Percentiles rank a stretch among this genome's conserved stretches.
Evolutionary conservation across 164 flowering plant species (phyloP).

Genomic region (Chimonanthus praecox): DNA sequence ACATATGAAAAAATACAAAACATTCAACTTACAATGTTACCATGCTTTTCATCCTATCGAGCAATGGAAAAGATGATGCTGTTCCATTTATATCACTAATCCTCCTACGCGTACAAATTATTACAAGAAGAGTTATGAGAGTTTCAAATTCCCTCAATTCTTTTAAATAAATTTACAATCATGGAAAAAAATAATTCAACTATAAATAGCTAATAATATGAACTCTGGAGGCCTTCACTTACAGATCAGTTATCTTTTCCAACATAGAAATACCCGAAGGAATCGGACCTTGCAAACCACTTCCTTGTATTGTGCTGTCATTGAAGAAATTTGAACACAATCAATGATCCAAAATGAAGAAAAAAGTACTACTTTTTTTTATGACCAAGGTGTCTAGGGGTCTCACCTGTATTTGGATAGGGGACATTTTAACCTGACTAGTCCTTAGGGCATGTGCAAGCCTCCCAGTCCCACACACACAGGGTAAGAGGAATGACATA

Average conservation of each 20-base stretch:
- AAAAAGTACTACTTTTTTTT: no score
- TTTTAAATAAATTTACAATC: neutral
- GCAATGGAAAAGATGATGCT: constrained; percentile 36
- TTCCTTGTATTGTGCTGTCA: constrained; percentile 56
- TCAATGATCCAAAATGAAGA: neutral
- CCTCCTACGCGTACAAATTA: constrained; percentile 39
- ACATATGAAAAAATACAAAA: neutral
- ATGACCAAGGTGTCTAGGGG: no score
- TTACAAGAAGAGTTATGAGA: neutral
- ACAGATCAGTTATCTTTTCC: constrained; percentile 42
- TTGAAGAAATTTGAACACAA: neutral
- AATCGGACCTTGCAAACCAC: constrained; percentile 65
- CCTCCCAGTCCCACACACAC: no score
- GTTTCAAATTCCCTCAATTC: neutral
- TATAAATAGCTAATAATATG: neutral
- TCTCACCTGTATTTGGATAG: no score
- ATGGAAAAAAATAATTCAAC: neutral
- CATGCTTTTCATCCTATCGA: constrained; percentile 33
- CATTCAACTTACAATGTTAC: constrained; percentile 39
- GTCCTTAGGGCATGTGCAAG: no score
- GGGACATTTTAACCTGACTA: no score
- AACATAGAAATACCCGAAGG: constrained; percentile 49
- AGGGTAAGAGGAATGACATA: no score
- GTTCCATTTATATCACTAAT: constrained; percentile 55
- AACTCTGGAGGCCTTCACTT: constrained; percentile 19